These are phyloP conservation scores for Phascolomyces articulosus DNA, from an alignment of 371 early-diverging fungal species.

Conservation along the genomic window DNA sequence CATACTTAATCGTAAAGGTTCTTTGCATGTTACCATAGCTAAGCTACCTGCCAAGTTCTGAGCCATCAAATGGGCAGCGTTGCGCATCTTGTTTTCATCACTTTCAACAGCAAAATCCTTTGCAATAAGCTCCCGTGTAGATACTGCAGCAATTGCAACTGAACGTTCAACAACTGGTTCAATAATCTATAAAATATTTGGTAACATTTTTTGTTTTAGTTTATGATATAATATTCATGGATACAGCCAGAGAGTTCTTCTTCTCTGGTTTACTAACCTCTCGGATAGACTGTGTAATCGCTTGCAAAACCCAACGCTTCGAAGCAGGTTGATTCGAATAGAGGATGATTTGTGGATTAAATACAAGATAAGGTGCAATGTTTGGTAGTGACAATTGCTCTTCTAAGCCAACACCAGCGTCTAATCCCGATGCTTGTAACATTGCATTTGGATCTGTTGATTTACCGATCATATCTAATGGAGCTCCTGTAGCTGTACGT, in stretches of 20 bases:
- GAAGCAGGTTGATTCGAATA: constrained; percentile 81
- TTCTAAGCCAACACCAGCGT: background rate
- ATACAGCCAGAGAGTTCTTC: no score
- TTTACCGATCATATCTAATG: background rate
- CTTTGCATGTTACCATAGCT: constrained; percentile 92
- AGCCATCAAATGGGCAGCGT: constrained; percentile 94
- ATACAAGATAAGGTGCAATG: constrained; percentile 68
- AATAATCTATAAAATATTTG: constrained; percentile 44
- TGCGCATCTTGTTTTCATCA: constrained; percentile 89
- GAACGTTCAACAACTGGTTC: constrained; percentile 91
- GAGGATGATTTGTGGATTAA: constrained; percentile 72
- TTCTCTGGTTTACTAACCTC: constrained; percentile 50
- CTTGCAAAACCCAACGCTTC: constrained; percentile 85
- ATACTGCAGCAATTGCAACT: constrained; percentile 88
- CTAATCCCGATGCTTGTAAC: constrained; percentile 3
- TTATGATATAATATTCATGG: background rate
- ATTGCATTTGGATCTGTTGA: constrained; percentile 8
- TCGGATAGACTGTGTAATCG: constrained; percentile 88
- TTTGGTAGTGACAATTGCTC: constrained; percentile 51
- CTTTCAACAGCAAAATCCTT: constrained; percentile 96
- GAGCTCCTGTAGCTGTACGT: background rate
- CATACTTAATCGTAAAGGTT: constrained; percentile 90
- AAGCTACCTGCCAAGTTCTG: constrained; percentile 81
- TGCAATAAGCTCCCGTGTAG: constrained; percentile 86
- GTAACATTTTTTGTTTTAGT: background rate